Percentiles rank a stretch among this genome's conserved stretches.
Evolutionary conservation across 139 green algal genomes (phyloP).

Genomic region (Auxenochlorella pyrenoidosa): DNA sequence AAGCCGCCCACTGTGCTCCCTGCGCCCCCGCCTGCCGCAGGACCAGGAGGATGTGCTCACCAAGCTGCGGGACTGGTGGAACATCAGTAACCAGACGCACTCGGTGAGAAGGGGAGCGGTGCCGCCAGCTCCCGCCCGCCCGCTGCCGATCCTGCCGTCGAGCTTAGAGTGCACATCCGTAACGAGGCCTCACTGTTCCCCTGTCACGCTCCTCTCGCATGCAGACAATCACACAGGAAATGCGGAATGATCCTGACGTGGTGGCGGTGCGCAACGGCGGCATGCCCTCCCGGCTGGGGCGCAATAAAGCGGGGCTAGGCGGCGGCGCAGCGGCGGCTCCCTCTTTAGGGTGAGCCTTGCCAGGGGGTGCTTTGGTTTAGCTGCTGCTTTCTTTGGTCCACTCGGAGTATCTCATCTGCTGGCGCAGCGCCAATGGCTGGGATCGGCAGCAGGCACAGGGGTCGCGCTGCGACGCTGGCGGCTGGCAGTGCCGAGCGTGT

Average conservation of each 20-base stretch:
- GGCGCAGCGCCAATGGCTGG: no score
- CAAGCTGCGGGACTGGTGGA: conserved; percentile 42
- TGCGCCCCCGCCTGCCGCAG: conserved; percentile 24
- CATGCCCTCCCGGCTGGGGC: background rate
- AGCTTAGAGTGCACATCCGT: background rate
- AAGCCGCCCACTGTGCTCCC: background rate
- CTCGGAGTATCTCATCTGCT: background rate
- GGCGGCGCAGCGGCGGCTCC: background rate
- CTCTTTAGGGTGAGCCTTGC: conserved; percentile 5
- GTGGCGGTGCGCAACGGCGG: conserved; percentile 21
- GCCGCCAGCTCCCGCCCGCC: background rate
- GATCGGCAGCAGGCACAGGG: no score
- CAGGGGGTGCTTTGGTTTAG: no score
- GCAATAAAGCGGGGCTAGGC: background rate
- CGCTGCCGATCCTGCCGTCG: background rate
- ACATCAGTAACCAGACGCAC: conserved; percentile 44
- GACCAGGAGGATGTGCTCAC: conserved; percentile 53
- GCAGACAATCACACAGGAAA: conserved; percentile 20
- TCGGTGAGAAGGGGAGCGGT: background rate
- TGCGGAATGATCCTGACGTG: conserved; percentile 29
- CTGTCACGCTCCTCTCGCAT: background rate
- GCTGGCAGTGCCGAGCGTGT: no score
- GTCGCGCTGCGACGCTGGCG: no score
- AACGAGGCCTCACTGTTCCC: background rate
- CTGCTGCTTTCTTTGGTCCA: no score